Percentiles rank a stretch among this genome's conserved stretches.
Evolutionary conservation across 78 protist genomes (phyloP).

Genomic region (slime mould (Dictyostelium discoideum)): dicty_2.7 NC_007088.5:7682501-7683000

Average conservation of each 20-base stretch:
- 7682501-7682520: too few species aligned
- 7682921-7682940: slow-evolving; percentile 40
- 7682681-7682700: slow-evolving; percentile 3
- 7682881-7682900: slow-evolving; percentile 24
- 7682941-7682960: slow-evolving; percentile 35
- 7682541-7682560: too few species aligned
- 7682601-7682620: too few species aligned
- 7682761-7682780: slow-evolving; percentile 76
- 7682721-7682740: slow-evolving; percentile 22
- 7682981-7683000: slow-evolving; percentile 7
- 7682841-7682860: slow-evolving; percentile 41
- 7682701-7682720: not conserved
- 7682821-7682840: not conserved
- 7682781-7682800: slow-evolving; percentile 73
- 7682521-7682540: too few species aligned
- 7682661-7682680: not conserved
- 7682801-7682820: slow-evolving; percentile 27
- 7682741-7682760: slow-evolving; percentile 71
- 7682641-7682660: not conserved
- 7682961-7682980: slow-evolving; percentile 25
- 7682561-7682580: too few species aligned
- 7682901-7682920: slow-evolving; percentile 56
- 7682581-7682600: too few species aligned
- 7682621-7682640: not conserved
- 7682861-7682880: slow-evolving; percentile 43